Conservation (phyloP, 495 filamentous ascomycete species). For the Trichocladium uniseriatum region DNA sequence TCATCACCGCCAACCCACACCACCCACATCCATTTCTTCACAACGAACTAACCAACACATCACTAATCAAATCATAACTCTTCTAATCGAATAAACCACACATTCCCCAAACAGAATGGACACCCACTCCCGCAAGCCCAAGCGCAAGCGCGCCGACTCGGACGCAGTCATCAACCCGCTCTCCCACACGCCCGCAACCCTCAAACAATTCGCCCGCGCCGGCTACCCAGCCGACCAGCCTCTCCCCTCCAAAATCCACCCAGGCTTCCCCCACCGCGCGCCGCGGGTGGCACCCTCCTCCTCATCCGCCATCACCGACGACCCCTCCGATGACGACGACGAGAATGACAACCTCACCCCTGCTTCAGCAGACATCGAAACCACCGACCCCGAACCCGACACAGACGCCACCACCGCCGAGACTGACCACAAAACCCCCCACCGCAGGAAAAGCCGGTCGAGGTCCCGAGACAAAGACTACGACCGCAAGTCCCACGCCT, state of each 20-base stretch:
- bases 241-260: constrained; percentile 28
- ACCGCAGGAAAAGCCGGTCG: too few relatives aligned
- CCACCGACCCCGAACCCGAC: neutral
- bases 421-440: neutral
- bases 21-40: too few relatives aligned
- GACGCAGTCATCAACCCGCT: constrained; percentile 37
- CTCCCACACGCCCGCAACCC: constrained; percentile 33
- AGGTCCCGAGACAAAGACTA: too few relatives aligned
- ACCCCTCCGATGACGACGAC: neutral
- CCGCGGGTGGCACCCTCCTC: neutral
- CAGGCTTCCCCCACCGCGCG: constrained; percentile 36
- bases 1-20: too few relatives aligned
- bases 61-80: too few relatives aligned
- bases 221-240: constrained; percentile 28
- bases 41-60: too few relatives aligned
- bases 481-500: constrained; percentile 3
- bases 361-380: neutral
- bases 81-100: too few relatives aligned
- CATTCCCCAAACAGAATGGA: neutral
- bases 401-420: neutral
- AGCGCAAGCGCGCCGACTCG: constrained; percentile 26
- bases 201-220: constrained; percentile 32
- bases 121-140: constrained; percentile 1
- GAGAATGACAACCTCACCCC: neutral
- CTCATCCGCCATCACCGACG: neutral